Evolutionary conservation across 352 stramenopile genomes (phyloP), one percentile per base, ranked within the genome.

Genomic region (Phytopythium vexans): DNA sequence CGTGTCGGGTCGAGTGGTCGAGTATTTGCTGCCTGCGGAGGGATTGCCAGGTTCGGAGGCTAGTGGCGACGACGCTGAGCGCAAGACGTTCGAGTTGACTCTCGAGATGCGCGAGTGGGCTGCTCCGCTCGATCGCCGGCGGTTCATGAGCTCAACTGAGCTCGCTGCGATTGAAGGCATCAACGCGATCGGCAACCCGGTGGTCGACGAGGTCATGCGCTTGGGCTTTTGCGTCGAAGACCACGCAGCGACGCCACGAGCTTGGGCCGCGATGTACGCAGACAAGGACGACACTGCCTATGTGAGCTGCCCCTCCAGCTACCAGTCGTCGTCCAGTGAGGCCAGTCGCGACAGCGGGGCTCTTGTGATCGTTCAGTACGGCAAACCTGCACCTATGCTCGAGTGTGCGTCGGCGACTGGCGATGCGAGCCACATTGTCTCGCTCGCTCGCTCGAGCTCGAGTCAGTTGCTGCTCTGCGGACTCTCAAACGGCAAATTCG

Each of bases 401-500:
- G 75, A 86, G 52, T 65, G 80, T 27, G 74, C 77, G 34, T 75
- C 68, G 5, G 66, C 82, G 34, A 49, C 58, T 12, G 59, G 44
- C 14, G 48, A 54, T 12, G 59, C 63, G 21, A 27, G 21, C 0
- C 52, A 70, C 27, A 76, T 89, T 16, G 66, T 58, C 3, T 68
- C 62, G 7, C 52, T 93, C 12, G 49, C 60, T 14, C 52, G 76
- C 12, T 90, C 78, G 31, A 49, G 58, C 14, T 87, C 73, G 10
- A 55, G 78, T 7, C 68, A 79, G 31, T 95, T 94, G 47, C 42
- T 97, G 37, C 48, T 96, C 7, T 89, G 74, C 34, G 82, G 84
- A 2, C 64, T 88, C 44, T 72, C 72, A 3, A 94, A 95, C 48
- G 89, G 89, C 50, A 86, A 82, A 41, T 88, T 96, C 44, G 81